phyloP scores from a whole-genome alignment of 192 early-diverging fungal genomes.

The Gonapodya prolifera region DNA sequence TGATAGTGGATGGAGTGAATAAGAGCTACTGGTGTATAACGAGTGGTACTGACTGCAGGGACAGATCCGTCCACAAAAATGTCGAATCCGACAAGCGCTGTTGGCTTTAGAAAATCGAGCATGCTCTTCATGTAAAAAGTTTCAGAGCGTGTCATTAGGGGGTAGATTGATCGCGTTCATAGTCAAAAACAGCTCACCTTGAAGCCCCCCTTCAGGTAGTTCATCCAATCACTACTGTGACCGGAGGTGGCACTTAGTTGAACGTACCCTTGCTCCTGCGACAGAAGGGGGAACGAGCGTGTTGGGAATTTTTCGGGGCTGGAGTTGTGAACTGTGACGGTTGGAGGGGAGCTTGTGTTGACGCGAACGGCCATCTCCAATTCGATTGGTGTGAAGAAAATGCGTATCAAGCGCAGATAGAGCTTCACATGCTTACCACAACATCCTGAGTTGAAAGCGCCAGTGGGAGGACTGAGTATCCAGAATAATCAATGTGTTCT shows the following conservation, averaged over 20 bases:
- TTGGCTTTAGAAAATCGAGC: conserved; percentile 11
- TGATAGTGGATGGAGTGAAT: neutral
- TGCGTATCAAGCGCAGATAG: neutral
- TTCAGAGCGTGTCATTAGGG: too few species aligned
- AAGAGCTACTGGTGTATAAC: neutral
- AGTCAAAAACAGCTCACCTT: neutral
- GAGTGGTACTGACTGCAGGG: conserved; percentile 25
- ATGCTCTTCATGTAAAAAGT: too few species aligned
- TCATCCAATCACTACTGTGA: neutral
- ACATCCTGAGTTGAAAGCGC: conserved; percentile 38
- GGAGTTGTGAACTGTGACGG: neutral
- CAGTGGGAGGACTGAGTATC: conserved; percentile 90
- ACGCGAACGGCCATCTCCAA: neutral
- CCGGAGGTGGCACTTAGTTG: neutral
- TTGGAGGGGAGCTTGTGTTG: neutral
- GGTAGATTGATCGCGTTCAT: neutral
- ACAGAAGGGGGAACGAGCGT: neutral
- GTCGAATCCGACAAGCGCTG: conserved; percentile 42
- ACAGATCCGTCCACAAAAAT: conserved; percentile 68
- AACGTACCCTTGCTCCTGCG: neutral
- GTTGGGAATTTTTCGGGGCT: neutral
- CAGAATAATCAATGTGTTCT: conserved; percentile 94
- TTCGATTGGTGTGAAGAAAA: neutral
- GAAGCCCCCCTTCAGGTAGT: neutral
- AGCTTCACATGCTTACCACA: conserved; percentile 17